Evolutionary conservation across 1,139 yeast genomes (phyloP).

Genomic region (Magnusiomyces fungicola): DNA sequence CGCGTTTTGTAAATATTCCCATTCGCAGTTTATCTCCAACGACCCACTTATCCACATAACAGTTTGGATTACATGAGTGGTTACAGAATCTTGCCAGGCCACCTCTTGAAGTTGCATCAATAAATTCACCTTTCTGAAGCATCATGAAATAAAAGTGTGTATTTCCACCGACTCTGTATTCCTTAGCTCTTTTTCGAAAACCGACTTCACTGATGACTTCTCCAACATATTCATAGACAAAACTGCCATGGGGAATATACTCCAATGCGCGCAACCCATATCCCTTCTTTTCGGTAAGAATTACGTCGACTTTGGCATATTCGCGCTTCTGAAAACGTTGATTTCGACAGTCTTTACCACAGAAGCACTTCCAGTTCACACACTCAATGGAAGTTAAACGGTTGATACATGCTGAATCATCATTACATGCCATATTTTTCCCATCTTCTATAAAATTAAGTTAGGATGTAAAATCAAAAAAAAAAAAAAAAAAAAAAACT

Average conservation of each 20-base stretch:
- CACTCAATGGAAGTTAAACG: constrained; percentile 90
- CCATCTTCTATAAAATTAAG: constrained; percentile 25
- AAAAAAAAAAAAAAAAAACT: background rate
- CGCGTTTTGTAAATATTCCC: constrained; percentile 89
- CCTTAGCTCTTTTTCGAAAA: constrained; percentile 65
- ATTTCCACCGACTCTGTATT: constrained; percentile 62
- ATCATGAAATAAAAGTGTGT: constrained; percentile 95
- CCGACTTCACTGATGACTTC: constrained; percentile 77
- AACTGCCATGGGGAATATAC: constrained; percentile 52
- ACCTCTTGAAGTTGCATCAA: constrained; percentile 89
- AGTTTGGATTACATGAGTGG: constrained; percentile 92
- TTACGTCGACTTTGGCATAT: constrained; percentile 67
- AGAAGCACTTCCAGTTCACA: constrained; percentile 58
- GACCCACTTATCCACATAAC: constrained; percentile 95
- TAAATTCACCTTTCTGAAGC: constrained; percentile 87
- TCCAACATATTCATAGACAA: constrained; percentile 88
- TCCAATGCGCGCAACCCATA: constrained; percentile 74
- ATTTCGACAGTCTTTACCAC: constrained; percentile 77
- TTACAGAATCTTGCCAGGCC: constrained; percentile 86
- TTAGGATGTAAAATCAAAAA: background rate
- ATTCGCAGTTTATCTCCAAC: constrained; percentile 82
- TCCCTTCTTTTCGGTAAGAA: constrained; percentile 78
- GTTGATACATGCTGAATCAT: constrained; percentile 84
- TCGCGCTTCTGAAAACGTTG: constrained; percentile 76
- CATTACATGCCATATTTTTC: constrained; percentile 69